Conservation (phyloP, 441 rosid species). For the Geranium incanum region DNA sequence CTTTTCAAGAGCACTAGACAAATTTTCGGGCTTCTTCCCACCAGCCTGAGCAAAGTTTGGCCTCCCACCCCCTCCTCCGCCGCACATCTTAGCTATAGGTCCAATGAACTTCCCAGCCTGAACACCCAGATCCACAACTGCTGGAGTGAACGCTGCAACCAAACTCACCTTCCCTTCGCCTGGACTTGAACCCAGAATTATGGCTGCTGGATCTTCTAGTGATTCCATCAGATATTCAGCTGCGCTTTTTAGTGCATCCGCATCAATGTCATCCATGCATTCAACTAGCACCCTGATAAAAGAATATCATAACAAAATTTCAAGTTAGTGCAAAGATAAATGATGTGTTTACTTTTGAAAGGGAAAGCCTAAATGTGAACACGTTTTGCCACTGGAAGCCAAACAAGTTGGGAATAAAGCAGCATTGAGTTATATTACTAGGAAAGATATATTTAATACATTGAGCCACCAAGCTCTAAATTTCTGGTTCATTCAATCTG, state of each 20-base stretch:
- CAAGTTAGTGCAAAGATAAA: neutral
- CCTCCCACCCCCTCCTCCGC: conserved; percentile 92
- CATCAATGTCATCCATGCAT: conserved; percentile 65
- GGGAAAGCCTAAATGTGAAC: neutral
- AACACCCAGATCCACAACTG: conserved; percentile 58
- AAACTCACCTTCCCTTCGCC: conserved; percentile 80
- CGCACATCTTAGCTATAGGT: conserved; percentile 70
- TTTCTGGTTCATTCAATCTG: neutral
- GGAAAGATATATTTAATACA: neutral
- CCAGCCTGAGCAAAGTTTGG: conserved; percentile 94
- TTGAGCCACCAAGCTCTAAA: neutral
- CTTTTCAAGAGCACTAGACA: conserved; percentile 57
- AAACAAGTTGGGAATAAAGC: neutral
- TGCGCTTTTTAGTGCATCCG: conserved; percentile 74
- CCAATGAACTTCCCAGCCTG: conserved; percentile 86
- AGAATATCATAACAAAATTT: conserved; percentile 10
- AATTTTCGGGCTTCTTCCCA: conserved; percentile 71
- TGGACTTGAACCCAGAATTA: conserved; percentile 72
- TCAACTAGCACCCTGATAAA: conserved; percentile 71
- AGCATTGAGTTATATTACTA: neutral
- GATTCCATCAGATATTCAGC: conserved; percentile 59
- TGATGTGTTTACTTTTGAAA: neutral
- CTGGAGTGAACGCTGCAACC: conserved; percentile 75
- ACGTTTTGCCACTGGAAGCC: neutral
- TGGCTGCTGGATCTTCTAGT: conserved; percentile 67